Conservation (phyloP, 2,329 filamentous ascomycete genomes). For the Penicillium concentricum region DNA sequence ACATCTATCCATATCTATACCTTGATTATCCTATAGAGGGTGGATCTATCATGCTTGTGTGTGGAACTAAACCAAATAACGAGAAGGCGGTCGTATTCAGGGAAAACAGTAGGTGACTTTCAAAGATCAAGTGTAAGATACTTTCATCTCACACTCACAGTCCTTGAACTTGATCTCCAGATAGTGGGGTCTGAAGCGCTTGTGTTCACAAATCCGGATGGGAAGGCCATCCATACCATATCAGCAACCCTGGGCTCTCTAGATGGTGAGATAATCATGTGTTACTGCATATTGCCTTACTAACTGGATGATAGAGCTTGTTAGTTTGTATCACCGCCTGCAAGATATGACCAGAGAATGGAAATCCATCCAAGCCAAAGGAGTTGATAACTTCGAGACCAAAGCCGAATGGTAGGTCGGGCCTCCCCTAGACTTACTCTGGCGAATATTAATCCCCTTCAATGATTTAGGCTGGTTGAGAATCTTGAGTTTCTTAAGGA, state of each 20-base stretch:
- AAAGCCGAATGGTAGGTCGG: background rate
- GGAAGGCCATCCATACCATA: background rate
- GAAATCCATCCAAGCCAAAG: background rate
- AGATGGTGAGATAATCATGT: background rate
- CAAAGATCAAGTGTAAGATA: background rate
- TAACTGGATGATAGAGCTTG: background rate
- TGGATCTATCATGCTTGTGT: background rate
- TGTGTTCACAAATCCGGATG: background rate
- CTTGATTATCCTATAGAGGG: background rate
- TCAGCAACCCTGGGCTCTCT: background rate
- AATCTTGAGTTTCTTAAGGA: background rate
- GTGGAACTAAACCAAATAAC: background rate
- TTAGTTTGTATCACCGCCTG: background rate
- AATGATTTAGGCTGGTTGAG: background rate
- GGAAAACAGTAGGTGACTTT: background rate
- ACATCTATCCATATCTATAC: background rate
- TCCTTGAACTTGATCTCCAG: background rate
- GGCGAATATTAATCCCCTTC: background rate
- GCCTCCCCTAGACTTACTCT: background rate
- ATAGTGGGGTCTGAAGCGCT: background rate
- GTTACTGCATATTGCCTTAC: background rate
- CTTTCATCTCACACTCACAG: background rate
- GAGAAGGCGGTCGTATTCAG: background rate
- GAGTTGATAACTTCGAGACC: background rate
- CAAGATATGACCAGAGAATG: background rate